Evolutionary conservation across 106 monocot genomes (phyloP).

Genomic region (Dioscorea zingiberensis): DNA sequence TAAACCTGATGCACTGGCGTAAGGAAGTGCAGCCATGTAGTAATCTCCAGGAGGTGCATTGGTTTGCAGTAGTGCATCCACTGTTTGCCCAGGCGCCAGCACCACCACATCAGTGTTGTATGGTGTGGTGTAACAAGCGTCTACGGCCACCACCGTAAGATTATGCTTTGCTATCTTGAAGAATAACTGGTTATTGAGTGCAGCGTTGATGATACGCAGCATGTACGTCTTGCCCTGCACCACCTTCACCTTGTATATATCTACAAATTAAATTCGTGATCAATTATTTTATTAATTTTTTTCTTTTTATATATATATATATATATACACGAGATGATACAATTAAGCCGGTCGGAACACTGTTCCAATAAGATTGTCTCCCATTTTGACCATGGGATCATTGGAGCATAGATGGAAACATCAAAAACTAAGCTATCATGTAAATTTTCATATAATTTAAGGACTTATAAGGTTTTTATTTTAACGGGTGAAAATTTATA

Average conservation of each 20-base stretch:
- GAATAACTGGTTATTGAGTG: conserved; percentile 18
- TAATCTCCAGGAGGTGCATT: conserved; percentile 5
- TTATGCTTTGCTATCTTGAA: conserved; percentile 15
- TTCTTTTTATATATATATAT: too few species aligned
- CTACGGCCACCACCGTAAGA: conserved; percentile 16
- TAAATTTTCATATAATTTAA: too few species aligned
- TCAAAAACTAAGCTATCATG: too few species aligned
- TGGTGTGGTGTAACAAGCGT: conserved; percentile 14
- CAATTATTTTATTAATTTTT: too few species aligned
- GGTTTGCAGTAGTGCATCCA: conserved; percentile 8
- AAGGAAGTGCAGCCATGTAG: conserved; percentile 17
- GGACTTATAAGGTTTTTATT: too few species aligned
- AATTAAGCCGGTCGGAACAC: too few species aligned
- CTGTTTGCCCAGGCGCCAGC: conserved; percentile 21
- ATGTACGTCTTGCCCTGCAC: conserved; percentile 4
- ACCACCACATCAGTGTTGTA: conserved; percentile 7
- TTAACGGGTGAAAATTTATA: too few species aligned
- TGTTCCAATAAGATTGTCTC: too few species aligned
- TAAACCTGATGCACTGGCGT: neutral
- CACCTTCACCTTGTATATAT: conserved; percentile 6
- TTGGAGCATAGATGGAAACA: neutral
- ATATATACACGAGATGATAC: too few species aligned
- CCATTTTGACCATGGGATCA: too few species aligned
- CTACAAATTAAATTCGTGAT: neutral
- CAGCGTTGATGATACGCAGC: conserved; percentile 24